phyloP scores from a whole-genome alignment of 1,284 basidiomycete species.

The Puccinia novopanici region DNA sequence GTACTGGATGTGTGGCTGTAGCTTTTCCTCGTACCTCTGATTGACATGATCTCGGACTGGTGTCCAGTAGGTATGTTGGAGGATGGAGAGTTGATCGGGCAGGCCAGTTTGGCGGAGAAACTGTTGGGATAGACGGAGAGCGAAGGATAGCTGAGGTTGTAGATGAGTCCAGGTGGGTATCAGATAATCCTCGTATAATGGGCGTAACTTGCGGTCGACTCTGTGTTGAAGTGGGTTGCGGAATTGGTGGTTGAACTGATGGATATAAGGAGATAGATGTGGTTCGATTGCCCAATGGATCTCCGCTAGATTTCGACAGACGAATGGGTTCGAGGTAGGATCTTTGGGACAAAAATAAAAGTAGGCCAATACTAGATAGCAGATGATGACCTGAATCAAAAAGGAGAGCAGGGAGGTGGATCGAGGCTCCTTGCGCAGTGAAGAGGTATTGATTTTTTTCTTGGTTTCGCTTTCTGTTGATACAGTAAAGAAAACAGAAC shows the following conservation, averaged over 20 bases:
- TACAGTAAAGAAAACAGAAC: too few species aligned
- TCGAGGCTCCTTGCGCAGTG: too few species aligned
- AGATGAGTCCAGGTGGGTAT: not conserved
- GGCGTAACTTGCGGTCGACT: not conserved
- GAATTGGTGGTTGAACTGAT: not conserved
- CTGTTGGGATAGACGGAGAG: not conserved
- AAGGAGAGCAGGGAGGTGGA: too few species aligned
- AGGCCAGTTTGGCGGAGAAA: not conserved
- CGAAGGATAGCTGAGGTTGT: not conserved
- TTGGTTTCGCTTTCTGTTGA: too few species aligned
- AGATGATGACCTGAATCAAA: constrained; percentile 3
- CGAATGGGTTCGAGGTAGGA: constrained; percentile 29
- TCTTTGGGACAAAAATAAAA: constrained; percentile 47
- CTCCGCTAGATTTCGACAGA: constrained; percentile 38
- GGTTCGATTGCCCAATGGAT: constrained; percentile 33
- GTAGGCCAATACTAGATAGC: constrained; percentile 37
- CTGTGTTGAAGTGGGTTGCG: not conserved
- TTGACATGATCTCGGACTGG: not conserved
- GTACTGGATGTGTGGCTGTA: not conserved
- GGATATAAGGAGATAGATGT: not conserved
- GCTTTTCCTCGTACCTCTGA: constrained; percentile 4
- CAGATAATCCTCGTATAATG: constrained; percentile 10
- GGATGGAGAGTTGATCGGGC: not conserved
- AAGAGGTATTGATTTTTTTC: too few species aligned
- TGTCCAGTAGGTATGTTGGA: not conserved